These are phyloP conservation scores for Telopea speciosissima DNA, from an alignment of 177 flowering plant genomes.

Conservation along the genomic window DNA sequence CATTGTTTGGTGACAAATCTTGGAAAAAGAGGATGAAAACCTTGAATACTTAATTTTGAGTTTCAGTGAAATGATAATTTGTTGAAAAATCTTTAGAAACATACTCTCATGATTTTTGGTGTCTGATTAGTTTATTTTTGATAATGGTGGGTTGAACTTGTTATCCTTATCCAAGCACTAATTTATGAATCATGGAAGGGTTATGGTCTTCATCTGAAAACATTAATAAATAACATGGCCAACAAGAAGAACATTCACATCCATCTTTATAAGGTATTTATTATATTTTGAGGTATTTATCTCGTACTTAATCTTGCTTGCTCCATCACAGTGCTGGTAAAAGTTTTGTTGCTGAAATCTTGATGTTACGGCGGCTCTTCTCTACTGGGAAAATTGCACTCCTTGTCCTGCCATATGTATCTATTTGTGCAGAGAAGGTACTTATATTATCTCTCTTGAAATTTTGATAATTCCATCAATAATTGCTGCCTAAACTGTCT, in stretches of 20 bases:
- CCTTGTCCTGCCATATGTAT: conserved; percentile 96
- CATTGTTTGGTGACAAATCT: background rate
- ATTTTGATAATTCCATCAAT: background rate
- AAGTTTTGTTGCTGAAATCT: conserved; percentile 96
- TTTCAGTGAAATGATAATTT: background rate
- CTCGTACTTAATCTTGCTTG: conserved; percentile 10
- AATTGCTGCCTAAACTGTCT: conserved; percentile 1
- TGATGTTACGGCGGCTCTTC: conserved; percentile 81
- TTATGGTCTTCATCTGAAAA: background rate
- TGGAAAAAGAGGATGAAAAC: background rate
- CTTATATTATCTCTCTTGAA: background rate
- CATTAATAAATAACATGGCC: background rate
- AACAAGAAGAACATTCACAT: background rate
- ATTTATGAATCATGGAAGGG: background rate
- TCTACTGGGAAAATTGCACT: conserved; percentile 79
- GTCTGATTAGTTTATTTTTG: background rate
- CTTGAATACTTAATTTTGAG: background rate
- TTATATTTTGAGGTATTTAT: background rate
- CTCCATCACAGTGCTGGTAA: conserved; percentile 75
- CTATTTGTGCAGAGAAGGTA: conserved; percentile 96
- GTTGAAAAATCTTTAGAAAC: no score
- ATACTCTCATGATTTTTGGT: background rate
- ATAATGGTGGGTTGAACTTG: background rate
- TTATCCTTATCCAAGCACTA: no score
- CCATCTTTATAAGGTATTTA: background rate